A percentile compares a stretch with the other conserved stretches of the same genome.
These are phyloP conservation scores for Kodamaea kakaduensis DNA, from an alignment of 805 yeast species.

Conservation along the genomic window DNA sequence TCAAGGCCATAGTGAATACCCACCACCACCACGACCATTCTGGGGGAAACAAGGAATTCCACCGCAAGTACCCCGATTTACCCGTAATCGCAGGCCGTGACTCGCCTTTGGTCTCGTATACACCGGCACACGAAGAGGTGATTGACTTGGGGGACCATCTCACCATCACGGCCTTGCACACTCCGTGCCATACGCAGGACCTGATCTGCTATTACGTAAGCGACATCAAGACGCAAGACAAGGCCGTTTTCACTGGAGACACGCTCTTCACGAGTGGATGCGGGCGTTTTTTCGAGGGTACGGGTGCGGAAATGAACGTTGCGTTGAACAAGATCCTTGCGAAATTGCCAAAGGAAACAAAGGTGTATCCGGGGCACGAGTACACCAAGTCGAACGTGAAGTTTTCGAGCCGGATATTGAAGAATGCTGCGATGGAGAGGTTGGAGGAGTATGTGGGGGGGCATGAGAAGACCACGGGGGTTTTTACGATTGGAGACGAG, in stretches of 20 bases:
- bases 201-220: constrained; percentile 80
- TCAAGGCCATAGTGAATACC: constrained; percentile 83
- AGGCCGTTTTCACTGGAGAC: constrained; percentile 91
- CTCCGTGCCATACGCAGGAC: constrained; percentile 98
- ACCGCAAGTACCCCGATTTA: constrained; percentile 38
- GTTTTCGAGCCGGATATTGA: constrained; percentile 66
- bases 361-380: constrained; percentile 93
- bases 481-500: constrained; percentile 82
- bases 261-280: constrained; percentile 93
- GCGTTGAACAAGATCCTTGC: constrained; percentile 61
- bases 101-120: constrained; percentile 65
- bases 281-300: constrained; percentile 95
- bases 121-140: constrained; percentile 63
- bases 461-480: constrained; percentile 79
- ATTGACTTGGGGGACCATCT: constrained; percentile 62
- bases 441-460: constrained; percentile 48
- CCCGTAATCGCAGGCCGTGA: constrained; percentile 84
- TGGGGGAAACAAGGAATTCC: constrained; percentile 66
- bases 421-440: constrained; percentile 48
- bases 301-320: constrained; percentile 71
- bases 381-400: constrained; percentile 79
- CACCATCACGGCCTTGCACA: constrained; percentile 75
- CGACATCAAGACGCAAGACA: constrained; percentile 60
- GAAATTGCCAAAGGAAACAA: constrained; percentile 61
- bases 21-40: constrained; percentile 97